A percentile compares a stretch with the other conserved stretches of the same genome.
Evolutionary conservation across 176 grass and related monocot genomes (phyloP).

Genomic region (Olyra latifolia): DNA sequence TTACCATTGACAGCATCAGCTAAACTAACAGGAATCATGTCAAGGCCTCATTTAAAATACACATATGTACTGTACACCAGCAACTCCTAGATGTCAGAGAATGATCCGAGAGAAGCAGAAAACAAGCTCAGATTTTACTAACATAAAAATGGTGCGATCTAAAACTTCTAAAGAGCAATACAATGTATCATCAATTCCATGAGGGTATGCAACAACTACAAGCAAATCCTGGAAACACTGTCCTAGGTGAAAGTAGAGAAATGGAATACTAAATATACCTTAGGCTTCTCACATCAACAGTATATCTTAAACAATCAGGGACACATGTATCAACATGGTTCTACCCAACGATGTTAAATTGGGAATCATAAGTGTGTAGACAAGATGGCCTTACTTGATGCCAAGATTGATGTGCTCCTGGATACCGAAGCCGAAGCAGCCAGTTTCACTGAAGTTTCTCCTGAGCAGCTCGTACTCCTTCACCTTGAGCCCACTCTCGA

Average conservation of each 20-base stretch:
- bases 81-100: not conserved
- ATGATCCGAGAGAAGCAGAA: not conserved
- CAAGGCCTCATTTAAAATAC: not conserved
- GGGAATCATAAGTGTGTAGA: not conserved
- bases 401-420: slow-evolving; percentile 49
- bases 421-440: slow-evolving; percentile 41
- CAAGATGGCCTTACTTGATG: slow-evolving; percentile 15
- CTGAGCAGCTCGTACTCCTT: slow-evolving; percentile 48
- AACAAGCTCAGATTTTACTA: not conserved
- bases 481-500: slow-evolving; percentile 47
- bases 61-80: not conserved
- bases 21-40: not conserved
- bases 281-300: not conserved
- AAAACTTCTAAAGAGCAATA: not conserved
- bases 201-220: not conserved
- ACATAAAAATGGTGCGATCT: not conserved
- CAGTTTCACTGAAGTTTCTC: slow-evolving; percentile 42
- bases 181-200: not conserved
- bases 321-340: not conserved
- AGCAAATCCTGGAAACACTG: not conserved
- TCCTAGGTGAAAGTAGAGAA: not conserved
- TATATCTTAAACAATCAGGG: not conserved
- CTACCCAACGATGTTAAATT: not conserved
- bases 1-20: not conserved
- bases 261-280: not conserved